These are phyloP conservation scores for Fragaria nilgerrensis DNA, from an alignment of 306 rosid genomes.

Conservation along the genomic window DNA sequence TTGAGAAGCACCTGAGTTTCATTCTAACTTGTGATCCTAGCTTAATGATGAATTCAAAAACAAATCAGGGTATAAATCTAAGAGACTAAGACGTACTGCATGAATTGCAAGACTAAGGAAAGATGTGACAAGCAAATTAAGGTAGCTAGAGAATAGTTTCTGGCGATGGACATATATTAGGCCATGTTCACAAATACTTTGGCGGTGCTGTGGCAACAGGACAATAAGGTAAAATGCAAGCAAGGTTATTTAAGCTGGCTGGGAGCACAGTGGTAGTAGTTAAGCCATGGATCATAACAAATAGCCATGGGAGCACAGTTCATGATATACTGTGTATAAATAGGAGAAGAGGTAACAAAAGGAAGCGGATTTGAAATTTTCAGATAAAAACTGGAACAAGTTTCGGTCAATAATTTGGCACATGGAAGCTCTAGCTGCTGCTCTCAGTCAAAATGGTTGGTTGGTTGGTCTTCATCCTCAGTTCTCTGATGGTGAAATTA, in stretches of 20 bases:
- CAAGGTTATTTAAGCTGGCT: background rate
- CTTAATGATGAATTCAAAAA: background rate
- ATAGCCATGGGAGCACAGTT: background rate
- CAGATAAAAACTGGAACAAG: too few relatives aligned
- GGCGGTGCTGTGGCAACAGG: background rate
- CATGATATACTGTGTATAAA: background rate
- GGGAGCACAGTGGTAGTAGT: background rate
- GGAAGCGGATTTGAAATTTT: too few relatives aligned
- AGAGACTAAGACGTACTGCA: background rate
- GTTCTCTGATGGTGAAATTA: too few relatives aligned
- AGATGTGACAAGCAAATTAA: background rate
- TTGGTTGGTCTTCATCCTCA: too few relatives aligned
- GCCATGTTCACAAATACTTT: background rate
- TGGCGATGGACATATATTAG: background rate
- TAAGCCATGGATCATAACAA: background rate
- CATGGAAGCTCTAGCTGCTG: too few relatives aligned
- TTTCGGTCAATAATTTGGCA: too few relatives aligned
- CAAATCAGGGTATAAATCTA: background rate
- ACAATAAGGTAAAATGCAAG: background rate
- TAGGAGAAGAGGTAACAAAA: too few relatives aligned
- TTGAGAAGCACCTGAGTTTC: background rate
- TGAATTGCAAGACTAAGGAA: background rate
- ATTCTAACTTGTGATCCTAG: background rate
- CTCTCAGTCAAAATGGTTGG: too few relatives aligned
- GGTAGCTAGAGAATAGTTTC: background rate